Evolutionary conservation across 768 basidiomycete species (phyloP).

Genomic region (Kwoniella bestiolae): DNA sequence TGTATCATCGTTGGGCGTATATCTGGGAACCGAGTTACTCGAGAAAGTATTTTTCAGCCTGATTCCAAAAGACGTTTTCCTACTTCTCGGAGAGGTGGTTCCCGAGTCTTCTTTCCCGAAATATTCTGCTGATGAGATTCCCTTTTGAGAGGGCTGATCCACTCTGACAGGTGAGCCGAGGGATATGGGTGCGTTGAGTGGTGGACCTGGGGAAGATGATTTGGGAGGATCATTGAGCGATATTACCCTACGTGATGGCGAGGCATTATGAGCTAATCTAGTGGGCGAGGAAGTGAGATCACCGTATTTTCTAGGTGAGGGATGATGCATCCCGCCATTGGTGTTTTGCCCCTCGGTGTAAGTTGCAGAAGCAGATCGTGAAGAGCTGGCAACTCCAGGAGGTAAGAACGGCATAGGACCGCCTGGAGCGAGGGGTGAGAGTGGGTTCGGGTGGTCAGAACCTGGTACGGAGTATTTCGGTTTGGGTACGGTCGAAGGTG

Average conservation of each 20-base stretch:
- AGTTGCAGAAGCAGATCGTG: constrained; percentile 9
- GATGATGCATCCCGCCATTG: constrained; percentile 3
- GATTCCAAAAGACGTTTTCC: constrained; percentile 23
- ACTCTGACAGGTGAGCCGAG: constrained; percentile 12
- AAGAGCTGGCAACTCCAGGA: constrained; percentile 7
- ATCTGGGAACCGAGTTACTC: background rate
- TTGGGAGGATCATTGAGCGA: constrained; percentile 3
- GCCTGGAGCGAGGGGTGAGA: constrained; percentile 15
- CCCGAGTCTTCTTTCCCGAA: constrained; percentile 21
- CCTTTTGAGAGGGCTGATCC: constrained; percentile 9
- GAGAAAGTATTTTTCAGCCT: constrained; percentile 24
- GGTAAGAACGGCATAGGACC: constrained; percentile 19
- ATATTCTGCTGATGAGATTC: constrained; percentile 24
- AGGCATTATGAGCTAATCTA: background rate
- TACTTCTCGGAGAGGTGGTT: constrained; percentile 1
- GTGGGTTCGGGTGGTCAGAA: constrained; percentile 18
- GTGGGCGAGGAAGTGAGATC: constrained; percentile 7
- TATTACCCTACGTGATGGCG: constrained; percentile 4
- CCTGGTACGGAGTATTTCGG: constrained; percentile 20
- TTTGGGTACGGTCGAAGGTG: constrained; percentile 5
- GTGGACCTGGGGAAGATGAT: constrained; percentile 14
- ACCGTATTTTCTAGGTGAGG: constrained; percentile 3
- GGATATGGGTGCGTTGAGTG: constrained; percentile 12
- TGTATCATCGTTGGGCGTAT: constrained; percentile 2
- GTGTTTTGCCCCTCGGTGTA: background rate